Percentiles rank a stretch among this genome's conserved stretches.
Conservation (phyloP, 441 rosid species). For the Adansonia gregorii region DNA sequence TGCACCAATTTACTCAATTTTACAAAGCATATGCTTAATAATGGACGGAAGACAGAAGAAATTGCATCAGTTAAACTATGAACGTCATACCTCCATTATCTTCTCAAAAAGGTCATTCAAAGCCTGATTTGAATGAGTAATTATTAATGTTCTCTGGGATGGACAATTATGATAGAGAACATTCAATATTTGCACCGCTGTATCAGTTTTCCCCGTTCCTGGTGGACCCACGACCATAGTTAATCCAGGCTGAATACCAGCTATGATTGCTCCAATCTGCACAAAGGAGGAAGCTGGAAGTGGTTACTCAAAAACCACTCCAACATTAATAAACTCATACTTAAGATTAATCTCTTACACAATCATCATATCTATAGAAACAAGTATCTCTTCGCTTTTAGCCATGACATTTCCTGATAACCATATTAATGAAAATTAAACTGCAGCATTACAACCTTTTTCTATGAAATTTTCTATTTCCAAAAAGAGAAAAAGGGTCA, state of each 20-base stretch:
- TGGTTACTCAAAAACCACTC: background rate
- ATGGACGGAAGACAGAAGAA: background rate
- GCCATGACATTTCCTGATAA: background rate
- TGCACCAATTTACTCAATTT: background rate
- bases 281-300: background rate
- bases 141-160: conserved; percentile 93
- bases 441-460: conserved; percentile 3
- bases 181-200: conserved; percentile 96
- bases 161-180: conserved; percentile 98
- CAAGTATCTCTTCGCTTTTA: conserved; percentile 9
- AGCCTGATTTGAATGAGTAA: conserved; percentile 98
- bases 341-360: background rate
- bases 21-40: background rate
- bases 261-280: conserved; percentile 94
- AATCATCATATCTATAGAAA: background rate
- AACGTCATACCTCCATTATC: conserved; percentile 84
- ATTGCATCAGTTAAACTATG: conserved; percentile 15
- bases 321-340: conserved; percentile 2
- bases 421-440: conserved; percentile 2
- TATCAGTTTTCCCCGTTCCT: conserved; percentile 99
- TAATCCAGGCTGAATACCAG: conserved; percentile 97
- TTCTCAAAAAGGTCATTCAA: conserved; percentile 98
- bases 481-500: background rate
- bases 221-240: conserved; percentile 99
- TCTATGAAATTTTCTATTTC: background rate